A percentile compares a stretch with the other conserved stretches of the same genome.
phyloP scores from a whole-genome alignment of 139 green algal species.

The Coelastrella sp. region DNA sequence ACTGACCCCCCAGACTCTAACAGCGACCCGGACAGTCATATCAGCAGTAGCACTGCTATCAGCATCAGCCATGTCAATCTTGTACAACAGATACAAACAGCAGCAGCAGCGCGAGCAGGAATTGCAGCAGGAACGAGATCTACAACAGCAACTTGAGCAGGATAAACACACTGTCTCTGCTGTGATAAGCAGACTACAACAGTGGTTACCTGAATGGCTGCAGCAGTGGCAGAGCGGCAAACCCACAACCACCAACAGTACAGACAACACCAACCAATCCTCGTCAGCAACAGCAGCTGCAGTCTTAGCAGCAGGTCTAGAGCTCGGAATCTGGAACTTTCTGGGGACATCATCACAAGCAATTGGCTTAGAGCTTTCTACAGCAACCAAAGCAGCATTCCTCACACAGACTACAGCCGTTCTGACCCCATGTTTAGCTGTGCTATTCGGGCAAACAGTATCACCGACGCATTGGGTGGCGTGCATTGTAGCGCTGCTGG shows the following conservation, averaged over 20 bases:
- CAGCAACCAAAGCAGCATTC: constrained; percentile 68
- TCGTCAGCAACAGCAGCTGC: constrained; percentile 6
- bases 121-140: neutral
- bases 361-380: constrained; percentile 55
- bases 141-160: constrained; percentile 18
- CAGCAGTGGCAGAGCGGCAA: neutral
- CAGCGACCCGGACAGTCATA: constrained; percentile 32
- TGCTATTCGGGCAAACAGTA: constrained; percentile 56
- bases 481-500: constrained; percentile 54
- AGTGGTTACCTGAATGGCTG: neutral
- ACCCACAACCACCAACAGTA: constrained; percentile 28
- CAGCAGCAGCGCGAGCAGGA: neutral
- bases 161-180: neutral
- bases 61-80: constrained; percentile 6
- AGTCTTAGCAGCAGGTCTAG: constrained; percentile 42
- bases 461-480: constrained; percentile 51
- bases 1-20: constrained; percentile 31
- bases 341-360: constrained; percentile 58
- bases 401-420: constrained; percentile 67
- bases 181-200: neutral
- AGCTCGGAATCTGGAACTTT: constrained; percentile 64
- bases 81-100: neutral
- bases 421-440: constrained; percentile 62
- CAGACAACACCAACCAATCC: neutral
- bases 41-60: constrained; percentile 29